phyloP scores from a whole-genome alignment of 2,329 filamentous ascomycete species.

The Calonectria pteridis region DNA sequence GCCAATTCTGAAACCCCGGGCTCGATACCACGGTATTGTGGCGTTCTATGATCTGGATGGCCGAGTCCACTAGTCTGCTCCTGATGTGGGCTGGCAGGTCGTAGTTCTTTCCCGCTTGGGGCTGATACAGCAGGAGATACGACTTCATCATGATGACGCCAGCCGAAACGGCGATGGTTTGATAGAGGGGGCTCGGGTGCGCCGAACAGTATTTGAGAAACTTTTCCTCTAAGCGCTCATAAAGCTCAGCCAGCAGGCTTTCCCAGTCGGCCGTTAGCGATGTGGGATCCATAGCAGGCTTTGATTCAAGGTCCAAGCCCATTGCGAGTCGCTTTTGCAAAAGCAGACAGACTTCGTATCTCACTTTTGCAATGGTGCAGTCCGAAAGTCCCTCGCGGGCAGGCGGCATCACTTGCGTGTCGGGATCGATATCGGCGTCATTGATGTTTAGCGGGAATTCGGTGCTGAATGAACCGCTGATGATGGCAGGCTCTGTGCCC shows the following conservation, averaged over 20 bases:
- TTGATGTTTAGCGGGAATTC: slow-evolving; percentile 68
- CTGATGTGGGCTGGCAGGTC: neutral
- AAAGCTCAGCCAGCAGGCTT: neutral
- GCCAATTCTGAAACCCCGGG: neutral
- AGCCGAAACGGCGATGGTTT: neutral
- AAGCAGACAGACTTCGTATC: neutral
- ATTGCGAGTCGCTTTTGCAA: neutral
- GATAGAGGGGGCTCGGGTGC: neutral
- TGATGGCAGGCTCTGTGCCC: slow-evolving; percentile 44
- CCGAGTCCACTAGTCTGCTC: neutral
- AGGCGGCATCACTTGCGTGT: neutral
- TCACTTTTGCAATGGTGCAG: neutral
- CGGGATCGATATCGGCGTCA: slow-evolving; percentile 54
- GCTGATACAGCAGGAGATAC: neutral
- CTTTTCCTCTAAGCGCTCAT: neutral
- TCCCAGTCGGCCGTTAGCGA: neutral
- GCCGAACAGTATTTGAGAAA: neutral
- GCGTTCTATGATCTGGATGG: neutral
- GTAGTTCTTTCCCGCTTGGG: neutral
- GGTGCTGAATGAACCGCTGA: slow-evolving; percentile 61
- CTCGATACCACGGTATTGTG: neutral
- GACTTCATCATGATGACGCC: neutral
- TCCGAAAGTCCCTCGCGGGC: neutral
- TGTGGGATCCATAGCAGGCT: neutral
- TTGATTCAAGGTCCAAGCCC: neutral